phyloP scores from a whole-genome alignment of 441 rosid species.

The Adansonia rubrostipa region DNA sequence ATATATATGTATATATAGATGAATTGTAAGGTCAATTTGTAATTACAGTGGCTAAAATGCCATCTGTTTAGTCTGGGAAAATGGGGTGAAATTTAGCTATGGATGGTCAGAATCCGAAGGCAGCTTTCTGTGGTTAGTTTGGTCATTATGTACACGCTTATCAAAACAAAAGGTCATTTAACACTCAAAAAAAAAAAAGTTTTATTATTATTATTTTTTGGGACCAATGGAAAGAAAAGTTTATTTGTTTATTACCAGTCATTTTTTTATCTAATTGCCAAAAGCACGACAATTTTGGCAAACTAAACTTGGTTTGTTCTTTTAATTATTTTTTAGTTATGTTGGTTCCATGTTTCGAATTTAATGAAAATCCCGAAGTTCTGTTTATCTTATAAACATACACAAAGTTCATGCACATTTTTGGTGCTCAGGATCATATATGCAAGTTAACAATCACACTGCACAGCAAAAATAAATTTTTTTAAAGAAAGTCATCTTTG shows the following conservation, averaged over 20 bases:
- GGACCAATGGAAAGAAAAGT: not conserved
- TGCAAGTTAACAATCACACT: no score
- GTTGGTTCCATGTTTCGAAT: not conserved
- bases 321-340: not conserved
- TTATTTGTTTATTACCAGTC: not conserved
- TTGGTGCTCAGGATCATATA: no score
- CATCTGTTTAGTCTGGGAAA: not conserved
- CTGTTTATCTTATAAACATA: no score
- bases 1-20: not conserved
- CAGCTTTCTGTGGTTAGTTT: not conserved
- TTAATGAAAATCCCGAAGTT: not conserved
- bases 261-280: not conserved
- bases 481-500: no score
- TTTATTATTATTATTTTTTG: not conserved
- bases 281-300: not conserved
- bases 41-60: constrained; percentile 7
- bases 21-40: not conserved
- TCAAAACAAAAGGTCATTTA: not conserved
- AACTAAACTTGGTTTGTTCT: not conserved
- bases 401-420: no score
- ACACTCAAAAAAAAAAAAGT: not conserved
- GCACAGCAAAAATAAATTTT: no score
- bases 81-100: not conserved
- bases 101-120: not conserved
- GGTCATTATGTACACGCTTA: not conserved